phyloP scores from a whole-genome alignment of 495 filamentous ascomycete species.

The Haplographium delicatum region DNA sequence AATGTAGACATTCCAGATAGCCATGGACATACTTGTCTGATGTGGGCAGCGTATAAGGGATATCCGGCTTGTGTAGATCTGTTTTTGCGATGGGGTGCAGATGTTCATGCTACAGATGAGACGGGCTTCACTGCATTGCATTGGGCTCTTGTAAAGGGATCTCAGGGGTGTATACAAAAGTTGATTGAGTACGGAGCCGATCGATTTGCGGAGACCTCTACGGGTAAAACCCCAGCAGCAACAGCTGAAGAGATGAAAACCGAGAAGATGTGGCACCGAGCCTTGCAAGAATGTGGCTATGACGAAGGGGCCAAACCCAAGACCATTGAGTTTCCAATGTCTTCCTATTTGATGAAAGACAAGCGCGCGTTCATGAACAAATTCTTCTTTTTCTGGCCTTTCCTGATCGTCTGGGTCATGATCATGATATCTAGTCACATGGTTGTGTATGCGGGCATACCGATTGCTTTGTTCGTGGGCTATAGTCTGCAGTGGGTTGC shows the following conservation, averaged over 20 bases:
- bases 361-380: conserved; percentile 68
- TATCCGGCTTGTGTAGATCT: conserved; percentile 86
- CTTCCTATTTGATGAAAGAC: conserved; percentile 59
- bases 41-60: conserved; percentile 99
- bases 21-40: conserved; percentile 84
- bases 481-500: conserved; percentile 76
- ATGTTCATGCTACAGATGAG: conserved; percentile 84
- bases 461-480: conserved; percentile 56
- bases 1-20: conserved; percentile 85
- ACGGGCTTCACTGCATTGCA: conserved; percentile 89
- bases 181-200: conserved; percentile 92
- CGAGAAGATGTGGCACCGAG: conserved; percentile 71
- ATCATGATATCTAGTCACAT: conserved; percentile 69
- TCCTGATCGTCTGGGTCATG: conserved; percentile 62
- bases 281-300: conserved; percentile 80
- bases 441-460: conserved; percentile 69
- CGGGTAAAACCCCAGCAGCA: conserved; percentile 79
- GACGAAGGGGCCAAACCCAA: conserved; percentile 69
- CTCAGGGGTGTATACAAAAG: conserved; percentile 78
- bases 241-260: conserved; percentile 90
- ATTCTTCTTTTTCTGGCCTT: conserved; percentile 90
- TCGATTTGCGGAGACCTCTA: conserved; percentile 76
- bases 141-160: conserved; percentile 94
- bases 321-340: conserved; percentile 51
- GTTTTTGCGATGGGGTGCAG: conserved; percentile 91